Percentiles rank a stretch among this genome's conserved stretches.
phyloP scores from a whole-genome alignment of 2,329 filamentous ascomycete species.

The Chrysoporthe cubensis region DNA sequence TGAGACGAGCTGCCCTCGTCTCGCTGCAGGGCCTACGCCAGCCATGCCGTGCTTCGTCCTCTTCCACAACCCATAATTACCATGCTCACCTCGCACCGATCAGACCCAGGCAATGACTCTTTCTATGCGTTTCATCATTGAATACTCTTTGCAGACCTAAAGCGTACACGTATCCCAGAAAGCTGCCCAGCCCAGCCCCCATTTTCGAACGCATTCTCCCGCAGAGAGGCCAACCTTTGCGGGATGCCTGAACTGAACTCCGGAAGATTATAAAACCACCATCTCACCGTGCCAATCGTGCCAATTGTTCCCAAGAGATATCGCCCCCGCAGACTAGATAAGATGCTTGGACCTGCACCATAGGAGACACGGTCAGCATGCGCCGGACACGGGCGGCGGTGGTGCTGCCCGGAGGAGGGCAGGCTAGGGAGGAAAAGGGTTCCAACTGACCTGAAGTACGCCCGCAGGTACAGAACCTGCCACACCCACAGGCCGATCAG shows the following conservation, averaged over 20 bases:
- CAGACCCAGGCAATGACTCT: neutral
- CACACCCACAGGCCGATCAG: slow-evolving; percentile 86
- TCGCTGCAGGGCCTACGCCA: neutral
- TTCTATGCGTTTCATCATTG: slow-evolving; percentile 12
- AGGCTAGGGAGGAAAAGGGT: neutral
- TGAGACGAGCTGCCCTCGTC: too few species aligned
- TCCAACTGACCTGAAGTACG: slow-evolving; percentile 78
- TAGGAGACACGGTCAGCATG: slow-evolving; percentile 21
- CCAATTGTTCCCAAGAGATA: neutral
- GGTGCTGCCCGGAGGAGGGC: neutral
- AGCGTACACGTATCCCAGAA: slow-evolving; percentile 23
- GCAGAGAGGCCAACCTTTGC: slow-evolving; percentile 7
- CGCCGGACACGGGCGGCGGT: too few species aligned
- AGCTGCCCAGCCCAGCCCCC: slow-evolving; percentile 18
- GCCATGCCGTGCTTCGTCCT: neutral
- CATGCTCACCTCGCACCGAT: too few species aligned
- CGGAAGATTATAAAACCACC: slow-evolving; percentile 8
- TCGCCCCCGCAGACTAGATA: slow-evolving; percentile 50
- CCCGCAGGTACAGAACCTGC: slow-evolving; percentile 97
- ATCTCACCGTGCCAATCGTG: neutral
- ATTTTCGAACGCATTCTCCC: slow-evolving; percentile 21
- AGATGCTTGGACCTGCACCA: slow-evolving; percentile 68
- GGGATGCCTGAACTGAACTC: slow-evolving; percentile 29
- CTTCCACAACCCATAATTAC: neutral
- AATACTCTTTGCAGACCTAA: slow-evolving; percentile 15